phyloP scores from a whole-genome alignment of 192 early-diverging fungal species.

The Coemansia sp. region DNA sequence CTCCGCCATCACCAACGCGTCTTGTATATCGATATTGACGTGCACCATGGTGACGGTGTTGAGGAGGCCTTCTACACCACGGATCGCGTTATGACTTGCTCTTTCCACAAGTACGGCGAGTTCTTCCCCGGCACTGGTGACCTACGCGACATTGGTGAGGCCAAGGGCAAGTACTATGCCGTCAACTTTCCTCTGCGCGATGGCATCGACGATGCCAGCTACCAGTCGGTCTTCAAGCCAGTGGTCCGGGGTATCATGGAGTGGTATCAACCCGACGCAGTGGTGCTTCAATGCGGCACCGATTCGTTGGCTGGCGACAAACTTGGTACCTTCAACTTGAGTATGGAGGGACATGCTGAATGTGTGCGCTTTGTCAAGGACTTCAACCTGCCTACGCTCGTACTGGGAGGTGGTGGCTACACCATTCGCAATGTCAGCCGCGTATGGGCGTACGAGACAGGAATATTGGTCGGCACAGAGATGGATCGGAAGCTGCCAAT shows the following conservation, averaged over 20 bases:
- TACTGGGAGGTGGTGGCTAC: slow-evolving; percentile 96
- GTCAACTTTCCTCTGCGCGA: slow-evolving; percentile 96
- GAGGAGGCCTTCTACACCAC: slow-evolving; percentile 99
- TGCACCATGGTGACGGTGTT: slow-evolving; percentile 99
- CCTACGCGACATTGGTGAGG: slow-evolving; percentile 89
- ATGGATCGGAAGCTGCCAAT: slow-evolving; percentile 75
- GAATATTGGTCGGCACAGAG: slow-evolving; percentile 73
- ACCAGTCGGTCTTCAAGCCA: slow-evolving; percentile 87
- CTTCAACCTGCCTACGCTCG: slow-evolving; percentile 88
- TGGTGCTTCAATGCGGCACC: slow-evolving; percentile 96
- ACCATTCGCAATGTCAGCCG: slow-evolving; percentile 95
- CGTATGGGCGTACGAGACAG: slow-evolving; percentile 95
- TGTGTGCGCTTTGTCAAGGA: slow-evolving; percentile 92
- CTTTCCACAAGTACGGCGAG: slow-evolving; percentile 98
- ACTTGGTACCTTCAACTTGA: slow-evolving; percentile 93
- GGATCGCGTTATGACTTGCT: slow-evolving; percentile 98
- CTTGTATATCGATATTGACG: slow-evolving; percentile 97
- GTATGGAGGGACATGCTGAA: slow-evolving; percentile 89
- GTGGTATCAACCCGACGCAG: slow-evolving; percentile 87
- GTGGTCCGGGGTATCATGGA: slow-evolving; percentile 86
- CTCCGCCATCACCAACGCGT: slow-evolving; percentile 86
- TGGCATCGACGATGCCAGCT: slow-evolving; percentile 91
- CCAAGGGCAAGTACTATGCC: slow-evolving; percentile 87
- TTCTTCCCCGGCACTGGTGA: slow-evolving; percentile 99
- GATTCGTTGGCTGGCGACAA: slow-evolving; percentile 93